These are phyloP conservation scores for Isoetes taiwanensis DNA, from an alignment of 75 land plant species.

Conservation along the genomic window DNA sequence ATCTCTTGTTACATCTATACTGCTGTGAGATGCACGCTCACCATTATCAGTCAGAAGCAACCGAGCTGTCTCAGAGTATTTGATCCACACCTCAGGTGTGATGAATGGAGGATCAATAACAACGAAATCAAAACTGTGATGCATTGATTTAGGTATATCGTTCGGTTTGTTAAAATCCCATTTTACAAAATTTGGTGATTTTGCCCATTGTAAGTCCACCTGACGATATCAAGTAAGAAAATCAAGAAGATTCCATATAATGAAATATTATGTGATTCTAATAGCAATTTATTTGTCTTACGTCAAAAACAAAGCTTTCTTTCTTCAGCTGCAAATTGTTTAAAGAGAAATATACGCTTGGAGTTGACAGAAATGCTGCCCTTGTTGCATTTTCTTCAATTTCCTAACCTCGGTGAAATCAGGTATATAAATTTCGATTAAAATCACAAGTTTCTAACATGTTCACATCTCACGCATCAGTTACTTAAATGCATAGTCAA, in stretches of 20 bases:
- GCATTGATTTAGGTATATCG: slow-evolving; percentile 11
- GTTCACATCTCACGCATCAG: neutral
- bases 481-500: neutral
- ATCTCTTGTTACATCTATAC: too few relatives aligned
- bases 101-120: slow-evolving; percentile 34
- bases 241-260: neutral
- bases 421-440: too few relatives aligned
- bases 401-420: slow-evolving; percentile 15
- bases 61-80: slow-evolving; percentile 28
- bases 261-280: neutral
- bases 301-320: slow-evolving; percentile 29
- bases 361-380: slow-evolving; percentile 31
- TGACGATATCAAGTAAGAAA: slow-evolving; percentile 4
- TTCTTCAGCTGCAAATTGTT: slow-evolving; percentile 15
- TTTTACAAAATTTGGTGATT: slow-evolving; percentile 20
- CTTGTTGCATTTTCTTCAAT: slow-evolving; percentile 30
- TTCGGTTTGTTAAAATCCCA: slow-evolving; percentile 27
- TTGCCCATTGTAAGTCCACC: slow-evolving; percentile 28
- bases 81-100: slow-evolving; percentile 30
- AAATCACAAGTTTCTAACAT: neutral
- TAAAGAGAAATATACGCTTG: slow-evolving; percentile 33
- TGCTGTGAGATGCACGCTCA: too few relatives aligned
- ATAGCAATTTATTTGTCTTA: slow-evolving; percentile 4
- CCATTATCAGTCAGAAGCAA: slow-evolving; percentile 20
- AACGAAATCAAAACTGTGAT: slow-evolving; percentile 29